phyloP scores from a whole-genome alignment of 768 basidiomycete genomes.

The Astraeus odoratus region DNA sequence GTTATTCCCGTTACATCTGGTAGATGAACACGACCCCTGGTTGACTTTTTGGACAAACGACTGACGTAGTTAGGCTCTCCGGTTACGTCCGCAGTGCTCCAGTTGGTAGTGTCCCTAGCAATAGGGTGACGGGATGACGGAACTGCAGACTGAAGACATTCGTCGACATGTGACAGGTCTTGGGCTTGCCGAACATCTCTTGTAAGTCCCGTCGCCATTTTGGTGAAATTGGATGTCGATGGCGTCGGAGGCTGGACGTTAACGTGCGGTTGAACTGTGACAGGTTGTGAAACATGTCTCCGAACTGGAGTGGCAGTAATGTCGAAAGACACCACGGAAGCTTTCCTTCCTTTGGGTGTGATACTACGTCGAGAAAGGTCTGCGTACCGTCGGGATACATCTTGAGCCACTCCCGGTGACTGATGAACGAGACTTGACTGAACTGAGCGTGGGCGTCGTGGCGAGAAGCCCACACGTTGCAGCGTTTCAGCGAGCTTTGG shows the following conservation, averaged over 20 bases:
- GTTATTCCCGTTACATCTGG: conserved; percentile 85
- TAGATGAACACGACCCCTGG: conserved; percentile 44
- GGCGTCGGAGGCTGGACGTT: conserved; percentile 58
- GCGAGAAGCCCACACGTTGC: conserved; percentile 63
- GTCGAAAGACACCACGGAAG: conserved; percentile 23
- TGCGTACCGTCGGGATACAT: conserved; percentile 8
- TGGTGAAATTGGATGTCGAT: conserved; percentile 54
- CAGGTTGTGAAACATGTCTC: conserved; percentile 16
- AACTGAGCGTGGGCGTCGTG: conserved; percentile 60
- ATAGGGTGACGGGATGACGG: conserved; percentile 3
- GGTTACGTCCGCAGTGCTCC: conserved; percentile 10
- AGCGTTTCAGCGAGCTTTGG: conserved; percentile 69
- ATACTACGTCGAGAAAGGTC: conserved; percentile 20
- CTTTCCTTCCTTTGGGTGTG: conserved; percentile 29
- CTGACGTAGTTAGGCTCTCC: conserved; percentile 6
- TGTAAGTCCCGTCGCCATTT: conserved; percentile 48
- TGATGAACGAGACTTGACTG: conserved; percentile 22
- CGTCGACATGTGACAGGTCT: conserved; percentile 9
- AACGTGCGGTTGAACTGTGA: conserved; percentile 39
- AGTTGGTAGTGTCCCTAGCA: conserved; percentile 24
- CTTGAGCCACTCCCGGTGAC: conserved; percentile 6
- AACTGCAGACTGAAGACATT: neutral
- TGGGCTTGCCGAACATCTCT: conserved; percentile 47
- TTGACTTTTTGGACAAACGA: conserved; percentile 16
- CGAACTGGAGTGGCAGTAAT: conserved; percentile 21